These are phyloP conservation scores for Acacia acuminata DNA, from an alignment of 306 rosid genomes.

Conservation along the genomic window DNA sequence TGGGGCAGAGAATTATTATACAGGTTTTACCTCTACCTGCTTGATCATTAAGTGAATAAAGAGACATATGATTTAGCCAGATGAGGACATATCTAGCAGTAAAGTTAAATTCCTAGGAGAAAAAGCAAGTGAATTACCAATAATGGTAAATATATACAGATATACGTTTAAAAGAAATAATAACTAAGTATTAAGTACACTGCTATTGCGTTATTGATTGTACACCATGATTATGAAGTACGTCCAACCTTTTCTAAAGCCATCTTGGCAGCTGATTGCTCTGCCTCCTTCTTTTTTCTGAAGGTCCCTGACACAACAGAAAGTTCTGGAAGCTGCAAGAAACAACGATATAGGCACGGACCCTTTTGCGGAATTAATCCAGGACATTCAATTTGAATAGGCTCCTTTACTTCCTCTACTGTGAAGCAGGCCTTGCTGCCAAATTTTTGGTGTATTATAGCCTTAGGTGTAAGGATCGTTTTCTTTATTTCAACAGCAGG, in stretches of 20 bases:
- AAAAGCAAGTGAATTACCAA: slow-evolving; percentile 4
- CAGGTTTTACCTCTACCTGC: slow-evolving; percentile 20
- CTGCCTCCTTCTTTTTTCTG: slow-evolving; percentile 91
- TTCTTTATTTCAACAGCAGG: slow-evolving; percentile 35
- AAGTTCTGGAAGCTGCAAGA: slow-evolving; percentile 80
- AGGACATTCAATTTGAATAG: slow-evolving; percentile 63
- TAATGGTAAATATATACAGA: neutral
- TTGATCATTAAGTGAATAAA: neutral
- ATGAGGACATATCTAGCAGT: slow-evolving; percentile 5
- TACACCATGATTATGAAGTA: slow-evolving; percentile 14
- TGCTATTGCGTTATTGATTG: neutral
- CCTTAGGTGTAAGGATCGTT: slow-evolving; percentile 60
- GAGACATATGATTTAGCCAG: neutral
- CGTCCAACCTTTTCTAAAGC: slow-evolving; percentile 77
- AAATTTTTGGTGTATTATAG: slow-evolving; percentile 68
- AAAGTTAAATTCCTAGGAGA: slow-evolving; percentile 3
- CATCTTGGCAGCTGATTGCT: slow-evolving; percentile 88
- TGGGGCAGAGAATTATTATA: neutral
- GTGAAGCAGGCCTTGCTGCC: slow-evolving; percentile 58
- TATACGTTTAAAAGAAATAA: neutral
- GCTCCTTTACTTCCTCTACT: slow-evolving; percentile 77
- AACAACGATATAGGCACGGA: slow-evolving; percentile 73
- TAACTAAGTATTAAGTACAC: neutral
- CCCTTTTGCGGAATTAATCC: slow-evolving; percentile 63
- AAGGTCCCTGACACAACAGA: slow-evolving; percentile 66